Evolutionary conservation across 139 green algal genomes (phyloP).

Genomic region (Micractinium sp.): DNA sequence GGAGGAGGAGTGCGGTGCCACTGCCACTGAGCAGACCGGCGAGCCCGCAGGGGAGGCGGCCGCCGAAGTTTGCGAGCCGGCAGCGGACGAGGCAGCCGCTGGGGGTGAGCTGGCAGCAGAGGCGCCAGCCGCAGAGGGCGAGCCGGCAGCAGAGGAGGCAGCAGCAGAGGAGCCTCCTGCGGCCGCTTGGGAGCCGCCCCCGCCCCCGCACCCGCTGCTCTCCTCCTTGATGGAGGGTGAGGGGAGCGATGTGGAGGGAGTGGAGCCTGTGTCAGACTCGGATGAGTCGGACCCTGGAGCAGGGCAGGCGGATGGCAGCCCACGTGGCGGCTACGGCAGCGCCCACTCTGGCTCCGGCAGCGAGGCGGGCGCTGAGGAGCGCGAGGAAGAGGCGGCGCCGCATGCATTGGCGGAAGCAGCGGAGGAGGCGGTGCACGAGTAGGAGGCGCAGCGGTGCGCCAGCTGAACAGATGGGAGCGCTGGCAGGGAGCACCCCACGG

Average conservation of each 20-base stretch:
- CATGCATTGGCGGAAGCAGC: neutral
- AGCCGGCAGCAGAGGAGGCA: neutral
- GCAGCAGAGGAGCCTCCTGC: too few relatives aligned
- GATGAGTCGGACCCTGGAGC: neutral
- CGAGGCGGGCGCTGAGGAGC: neutral
- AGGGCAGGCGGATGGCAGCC: neutral
- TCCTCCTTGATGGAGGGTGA: slow-evolving; percentile 16
- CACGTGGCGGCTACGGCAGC: neutral
- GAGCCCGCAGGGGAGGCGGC: too few relatives aligned
- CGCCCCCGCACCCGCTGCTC: slow-evolving; percentile 11
- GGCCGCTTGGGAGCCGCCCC: neutral
- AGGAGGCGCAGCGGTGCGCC: neutral
- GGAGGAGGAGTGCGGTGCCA: too few relatives aligned
- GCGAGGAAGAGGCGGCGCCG: neutral
- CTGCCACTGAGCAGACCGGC: too few relatives aligned
- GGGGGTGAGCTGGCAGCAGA: neutral
- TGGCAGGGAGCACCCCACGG: neutral
- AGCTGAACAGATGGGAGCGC: neutral
- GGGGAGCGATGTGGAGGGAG: slow-evolving; percentile 38
- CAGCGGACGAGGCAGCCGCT: neutral
- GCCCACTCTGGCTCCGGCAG: neutral
- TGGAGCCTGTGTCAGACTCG: slow-evolving; percentile 12
- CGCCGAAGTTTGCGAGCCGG: too few relatives aligned
- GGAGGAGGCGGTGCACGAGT: neutral
- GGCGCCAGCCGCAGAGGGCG: neutral